Percentiles rank a stretch among this genome's conserved stretches.
phyloP scores from a whole-genome alignment of 2,329 filamentous ascomycete species.

The Pestalotiopsis sp. region DNA sequence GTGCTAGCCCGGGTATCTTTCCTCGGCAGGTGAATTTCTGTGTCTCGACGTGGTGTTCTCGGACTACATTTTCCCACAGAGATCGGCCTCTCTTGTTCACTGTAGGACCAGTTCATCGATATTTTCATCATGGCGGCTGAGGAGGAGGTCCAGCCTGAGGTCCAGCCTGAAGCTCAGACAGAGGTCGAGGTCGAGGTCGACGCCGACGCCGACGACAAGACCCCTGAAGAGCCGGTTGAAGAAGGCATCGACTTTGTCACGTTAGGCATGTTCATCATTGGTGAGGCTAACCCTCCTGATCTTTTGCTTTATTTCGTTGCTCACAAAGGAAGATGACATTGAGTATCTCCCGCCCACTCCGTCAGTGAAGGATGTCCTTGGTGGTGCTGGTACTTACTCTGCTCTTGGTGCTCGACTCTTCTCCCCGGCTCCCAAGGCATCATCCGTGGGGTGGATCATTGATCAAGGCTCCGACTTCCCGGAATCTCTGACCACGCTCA shows the following conservation, averaged over 20 bases:
- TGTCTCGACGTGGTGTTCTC: not conserved
- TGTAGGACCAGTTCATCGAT: not conserved
- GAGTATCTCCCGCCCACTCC: conserved; percentile 75
- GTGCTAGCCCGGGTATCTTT: not conserved
- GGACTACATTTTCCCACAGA: not conserved
- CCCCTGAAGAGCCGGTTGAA: conserved; percentile 31
- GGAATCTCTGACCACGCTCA: conserved; percentile 58
- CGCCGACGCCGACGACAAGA: conserved; percentile 14
- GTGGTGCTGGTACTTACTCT: conserved; percentile 85
- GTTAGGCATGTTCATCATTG: conserved; percentile 75
- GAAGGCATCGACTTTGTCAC: conserved; percentile 66
- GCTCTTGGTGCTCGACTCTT: conserved; percentile 88
- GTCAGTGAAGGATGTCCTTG: conserved; percentile 75
- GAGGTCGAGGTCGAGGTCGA: conserved; percentile 6
- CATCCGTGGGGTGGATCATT: conserved; percentile 83
- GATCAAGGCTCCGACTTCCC: conserved; percentile 92
- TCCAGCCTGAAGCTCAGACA: conserved; percentile 21
- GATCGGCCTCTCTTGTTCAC: not conserved
- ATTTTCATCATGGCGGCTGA: conserved; percentile 22
- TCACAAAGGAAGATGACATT: conserved; percentile 74
- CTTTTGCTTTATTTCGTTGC: conserved; percentile 13
- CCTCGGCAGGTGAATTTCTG: not conserved
- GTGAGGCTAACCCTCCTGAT: conserved; percentile 41
- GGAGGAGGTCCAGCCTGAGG: not conserved
- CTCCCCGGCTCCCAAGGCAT: conserved; percentile 69